Conservation (phyloP, 108 stramenopile species). For the Aureococcus anophagefferens region DNA sequence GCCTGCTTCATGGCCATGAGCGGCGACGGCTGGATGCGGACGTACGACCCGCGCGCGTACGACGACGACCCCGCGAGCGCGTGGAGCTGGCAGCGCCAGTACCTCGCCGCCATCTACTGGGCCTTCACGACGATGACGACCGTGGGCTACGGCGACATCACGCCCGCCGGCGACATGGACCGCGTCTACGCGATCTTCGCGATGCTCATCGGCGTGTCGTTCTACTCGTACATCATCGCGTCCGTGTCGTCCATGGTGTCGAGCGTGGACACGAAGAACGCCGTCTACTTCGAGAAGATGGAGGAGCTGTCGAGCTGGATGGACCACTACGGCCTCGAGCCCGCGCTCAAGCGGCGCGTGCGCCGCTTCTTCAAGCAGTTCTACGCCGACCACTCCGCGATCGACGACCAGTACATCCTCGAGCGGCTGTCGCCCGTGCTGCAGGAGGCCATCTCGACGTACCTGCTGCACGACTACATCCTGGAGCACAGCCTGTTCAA, state of each 20-base stretch:
- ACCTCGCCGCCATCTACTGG: background rate
- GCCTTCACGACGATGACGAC: background rate
- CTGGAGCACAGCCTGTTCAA: background rate
- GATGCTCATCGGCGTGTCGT: background rate
- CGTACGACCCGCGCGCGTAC: background rate
- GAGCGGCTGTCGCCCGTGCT: background rate
- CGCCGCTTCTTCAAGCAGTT: background rate
- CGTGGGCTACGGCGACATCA: background rate
- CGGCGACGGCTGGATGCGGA: background rate
- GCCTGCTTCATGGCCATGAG: background rate
- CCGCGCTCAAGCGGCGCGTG: background rate
- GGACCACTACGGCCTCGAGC: background rate
- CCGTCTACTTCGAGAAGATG: background rate
- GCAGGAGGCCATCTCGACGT: background rate
- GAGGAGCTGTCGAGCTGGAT: background rate
- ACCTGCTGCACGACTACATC: background rate
- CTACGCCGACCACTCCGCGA: background rate
- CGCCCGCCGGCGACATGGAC: background rate
- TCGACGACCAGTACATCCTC: background rate
- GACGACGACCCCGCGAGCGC: no score
- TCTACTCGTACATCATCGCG: background rate
- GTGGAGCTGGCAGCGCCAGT: no score
- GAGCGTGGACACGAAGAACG: background rate
- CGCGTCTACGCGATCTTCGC: background rate
- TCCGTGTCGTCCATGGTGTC: background rate